Percentiles rank a stretch among this genome's conserved stretches.
phyloP scores from a whole-genome alignment of 257 asterid species.

The Solanum peruvianum region DNA sequence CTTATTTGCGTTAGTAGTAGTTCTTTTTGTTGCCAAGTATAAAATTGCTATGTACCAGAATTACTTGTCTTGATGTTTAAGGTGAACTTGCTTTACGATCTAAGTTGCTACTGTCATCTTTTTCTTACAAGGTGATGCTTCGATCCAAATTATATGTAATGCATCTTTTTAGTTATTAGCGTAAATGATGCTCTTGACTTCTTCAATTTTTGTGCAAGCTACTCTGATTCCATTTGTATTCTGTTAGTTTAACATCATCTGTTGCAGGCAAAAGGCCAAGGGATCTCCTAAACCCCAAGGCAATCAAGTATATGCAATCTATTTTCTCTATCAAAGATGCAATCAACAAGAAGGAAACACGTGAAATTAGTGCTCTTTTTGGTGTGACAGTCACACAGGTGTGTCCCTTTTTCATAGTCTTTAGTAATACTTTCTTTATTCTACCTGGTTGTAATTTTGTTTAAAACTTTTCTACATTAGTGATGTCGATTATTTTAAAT shows the following conservation, averaged over 20 bases:
- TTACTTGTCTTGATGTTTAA: neutral
- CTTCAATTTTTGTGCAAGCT: neutral
- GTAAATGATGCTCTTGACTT: neutral
- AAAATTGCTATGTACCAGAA: neutral
- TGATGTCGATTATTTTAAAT: neutral
- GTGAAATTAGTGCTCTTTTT: conserved; percentile 89
- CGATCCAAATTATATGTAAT: neutral
- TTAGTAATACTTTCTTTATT: neutral
- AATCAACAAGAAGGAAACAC: conserved; percentile 76
- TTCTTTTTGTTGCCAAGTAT: neutral
- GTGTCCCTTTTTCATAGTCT: neutral
- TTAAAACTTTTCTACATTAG: neutral
- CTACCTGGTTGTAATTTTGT: neutral
- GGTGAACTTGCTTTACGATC: neutral
- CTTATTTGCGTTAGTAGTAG: neutral
- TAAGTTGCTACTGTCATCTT: neutral
- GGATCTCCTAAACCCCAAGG: conserved; percentile 92
- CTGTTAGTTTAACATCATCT: neutral
- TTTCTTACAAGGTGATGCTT: neutral
- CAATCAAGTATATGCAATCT: conserved; percentile 80
- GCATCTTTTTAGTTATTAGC: neutral
- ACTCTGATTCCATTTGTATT: neutral
- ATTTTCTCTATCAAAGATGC: conserved; percentile 83
- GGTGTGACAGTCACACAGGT: conserved; percentile 98
- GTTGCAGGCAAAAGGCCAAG: conserved; percentile 87